Evolutionary conservation across 371 early-diverging fungal genomes (phyloP), one percentile per base, ranked within the genome.

Genomic region (Rhizopus microsporus): DNA sequence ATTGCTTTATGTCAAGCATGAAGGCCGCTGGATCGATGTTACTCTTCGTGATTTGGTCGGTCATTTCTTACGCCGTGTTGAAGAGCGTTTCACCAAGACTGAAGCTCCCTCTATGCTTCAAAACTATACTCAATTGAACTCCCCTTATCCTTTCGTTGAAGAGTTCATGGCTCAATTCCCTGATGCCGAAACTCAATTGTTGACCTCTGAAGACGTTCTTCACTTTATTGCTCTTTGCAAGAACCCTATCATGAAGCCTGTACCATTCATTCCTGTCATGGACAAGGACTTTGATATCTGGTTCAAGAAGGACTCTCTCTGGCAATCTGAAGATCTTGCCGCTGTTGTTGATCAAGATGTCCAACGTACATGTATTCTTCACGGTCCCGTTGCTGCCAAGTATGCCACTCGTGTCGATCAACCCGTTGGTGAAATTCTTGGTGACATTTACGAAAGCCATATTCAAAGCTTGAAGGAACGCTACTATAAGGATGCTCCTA

Each of bases 301-400:
- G 93, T 88, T 95, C 82, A 95, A 96, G 87, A 97, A 97, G 88
- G 97, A 97, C 73, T 92, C 93, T 33, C 80, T 96, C 53, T 96
- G 97, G 96, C 97, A 97, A 75, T 83, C 92, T 7, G 97, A 97
- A 75, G 92, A 94, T 60, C 72, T 96, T 12, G 89, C 89, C 48
- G 95, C 97, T 32, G 91, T 97, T 47, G 90, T 91, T 2, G 95
- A 82, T 60, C 89, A 92, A 71, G 97, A 97, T 73, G 90, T 92
- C 17, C 87, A 88, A 59, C 87, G 97, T 66, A 92, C 92, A n/a
- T 92, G 92, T 75, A 94, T 97, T 62, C 81, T 96, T 52, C 97
- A 97, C 67, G 97, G 97, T 49, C 97, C 97, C 46, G 87, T 94
- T 9, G 95, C 97, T 50, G 95, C 83, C 47, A 83, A 81, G 39